Evolutionary conservation across 116 monocot species (phyloP).

Genomic region (Thalassia testudinum): DNA sequence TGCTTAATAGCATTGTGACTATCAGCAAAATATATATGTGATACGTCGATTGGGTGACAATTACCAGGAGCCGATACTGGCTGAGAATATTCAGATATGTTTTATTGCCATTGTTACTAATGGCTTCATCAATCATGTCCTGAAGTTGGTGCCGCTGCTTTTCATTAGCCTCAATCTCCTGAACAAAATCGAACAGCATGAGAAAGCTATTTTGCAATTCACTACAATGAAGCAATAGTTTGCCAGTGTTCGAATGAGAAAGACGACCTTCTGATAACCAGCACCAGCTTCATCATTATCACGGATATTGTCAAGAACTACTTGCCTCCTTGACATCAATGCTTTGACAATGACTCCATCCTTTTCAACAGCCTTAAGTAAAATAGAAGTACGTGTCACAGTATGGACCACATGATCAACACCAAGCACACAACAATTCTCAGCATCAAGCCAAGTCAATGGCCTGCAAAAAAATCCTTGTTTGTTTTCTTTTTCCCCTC

Average conservation of each 20-base stretch:
- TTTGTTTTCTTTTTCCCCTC: too few relatives aligned
- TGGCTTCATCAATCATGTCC: conserved; percentile 89
- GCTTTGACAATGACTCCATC: conserved; percentile 40
- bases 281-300: conserved; percentile 96
- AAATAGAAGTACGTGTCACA: not conserved
- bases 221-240: too few relatives aligned
- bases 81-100: conserved; percentile 92
- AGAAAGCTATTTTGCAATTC: too few relatives aligned
- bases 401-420: too few relatives aligned
- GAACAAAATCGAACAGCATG: not conserved
- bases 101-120: conserved; percentile 71
- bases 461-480: too few relatives aligned
- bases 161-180: conserved; percentile 93
- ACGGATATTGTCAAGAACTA: conserved; percentile 92
- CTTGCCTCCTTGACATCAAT: conserved; percentile 67
- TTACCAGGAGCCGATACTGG: conserved; percentile 86
- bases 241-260: not conserved
- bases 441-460: too few relatives aligned
- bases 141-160: conserved; percentile 60
- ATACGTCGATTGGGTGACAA: conserved; percentile 1
- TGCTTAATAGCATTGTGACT: too few relatives aligned
- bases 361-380: conserved; percentile 33
- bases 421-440: too few relatives aligned
- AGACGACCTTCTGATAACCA: conserved; percentile 63
- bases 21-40: too few relatives aligned